These are phyloP conservation scores for Calonectria henricotiae DNA, from an alignment of 2,329 filamentous ascomycete species.

Conservation along the genomic window DNA sequence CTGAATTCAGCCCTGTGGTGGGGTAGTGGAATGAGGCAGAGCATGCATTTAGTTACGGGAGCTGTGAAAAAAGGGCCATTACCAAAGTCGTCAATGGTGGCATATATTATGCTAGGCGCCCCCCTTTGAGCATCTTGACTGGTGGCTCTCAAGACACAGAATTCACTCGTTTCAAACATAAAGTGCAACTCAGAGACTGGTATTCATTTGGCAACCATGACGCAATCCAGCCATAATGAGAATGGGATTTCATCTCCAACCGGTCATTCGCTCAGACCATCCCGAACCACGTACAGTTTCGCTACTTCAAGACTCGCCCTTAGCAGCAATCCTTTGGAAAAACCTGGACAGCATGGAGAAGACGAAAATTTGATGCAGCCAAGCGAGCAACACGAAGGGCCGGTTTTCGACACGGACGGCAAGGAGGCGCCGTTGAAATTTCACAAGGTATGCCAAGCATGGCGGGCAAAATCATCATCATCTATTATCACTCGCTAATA, in stretches of 20 bases:
- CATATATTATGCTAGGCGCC: background rate
- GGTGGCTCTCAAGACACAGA: no score
- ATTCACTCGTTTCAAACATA: background rate
- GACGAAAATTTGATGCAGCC: background rate
- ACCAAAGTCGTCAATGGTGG: background rate
- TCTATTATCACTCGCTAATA: background rate
- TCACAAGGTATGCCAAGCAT: background rate
- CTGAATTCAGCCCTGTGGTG: background rate
- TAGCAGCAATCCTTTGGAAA: constrained; percentile 9
- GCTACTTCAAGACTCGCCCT: background rate
- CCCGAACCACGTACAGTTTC: background rate
- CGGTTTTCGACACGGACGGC: background rate
- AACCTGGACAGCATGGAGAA: background rate
- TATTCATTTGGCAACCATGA: background rate
- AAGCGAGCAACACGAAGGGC: background rate
- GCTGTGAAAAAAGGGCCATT: background rate
- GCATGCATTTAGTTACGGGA: background rate
- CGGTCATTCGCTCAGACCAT: background rate
- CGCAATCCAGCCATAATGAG: background rate
- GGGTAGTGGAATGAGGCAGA: background rate
- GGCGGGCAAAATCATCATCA: no score
- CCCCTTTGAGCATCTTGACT: background rate
- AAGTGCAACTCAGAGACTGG: background rate
- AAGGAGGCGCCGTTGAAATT: background rate
- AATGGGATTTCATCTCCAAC: background rate